Evolutionary conservation across 1,284 basidiomycete genomes (phyloP).

Genomic region (Phenoliferia sp.): DNA sequence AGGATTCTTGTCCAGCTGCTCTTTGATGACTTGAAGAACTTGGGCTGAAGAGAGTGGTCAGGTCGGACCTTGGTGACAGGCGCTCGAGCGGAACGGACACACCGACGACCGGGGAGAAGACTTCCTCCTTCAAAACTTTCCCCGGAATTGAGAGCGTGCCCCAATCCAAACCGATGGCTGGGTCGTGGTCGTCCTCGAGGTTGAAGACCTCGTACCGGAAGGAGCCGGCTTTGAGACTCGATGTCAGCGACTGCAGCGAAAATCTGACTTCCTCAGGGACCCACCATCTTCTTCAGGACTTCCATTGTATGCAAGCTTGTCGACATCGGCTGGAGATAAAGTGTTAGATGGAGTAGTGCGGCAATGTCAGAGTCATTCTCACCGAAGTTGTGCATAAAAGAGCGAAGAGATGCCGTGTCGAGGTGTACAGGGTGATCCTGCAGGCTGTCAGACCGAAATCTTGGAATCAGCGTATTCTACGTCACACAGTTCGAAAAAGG

Average conservation of each 20-base stretch:
- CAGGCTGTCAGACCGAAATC: slow-evolving; percentile 40
- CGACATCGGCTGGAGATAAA: no score
- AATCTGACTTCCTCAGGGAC: slow-evolving; percentile 30
- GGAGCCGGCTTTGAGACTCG: slow-evolving; percentile 54
- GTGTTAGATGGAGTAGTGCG: no score
- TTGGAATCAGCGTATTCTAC: not conserved
- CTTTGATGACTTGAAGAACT: slow-evolving; percentile 68
- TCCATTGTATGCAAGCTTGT: slow-evolving; percentile 67
- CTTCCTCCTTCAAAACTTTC: slow-evolving; percentile 64
- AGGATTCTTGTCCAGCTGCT: slow-evolving; percentile 56
- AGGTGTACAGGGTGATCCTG: slow-evolving; percentile 71
- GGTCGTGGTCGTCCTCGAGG: slow-evolving; percentile 52
- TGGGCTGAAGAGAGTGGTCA: slow-evolving; percentile 38
- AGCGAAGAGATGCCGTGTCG: slow-evolving; percentile 66
- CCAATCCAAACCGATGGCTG: slow-evolving; percentile 64
- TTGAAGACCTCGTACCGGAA: slow-evolving; percentile 58
- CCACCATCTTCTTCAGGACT: slow-evolving; percentile 61
- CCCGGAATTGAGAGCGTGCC: slow-evolving; percentile 75
- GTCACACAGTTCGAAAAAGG: not conserved
- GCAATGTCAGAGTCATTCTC: no score
- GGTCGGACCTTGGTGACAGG: not conserved
- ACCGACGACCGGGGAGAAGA: slow-evolving; percentile 70
- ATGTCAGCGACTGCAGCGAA: no score
- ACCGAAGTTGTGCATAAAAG: slow-evolving; percentile 61
- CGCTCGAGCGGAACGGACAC: not conserved